Conservation (phyloP, 1,284 basidiomycete genomes). For the Uromyces viciae-fabae region DNA sequence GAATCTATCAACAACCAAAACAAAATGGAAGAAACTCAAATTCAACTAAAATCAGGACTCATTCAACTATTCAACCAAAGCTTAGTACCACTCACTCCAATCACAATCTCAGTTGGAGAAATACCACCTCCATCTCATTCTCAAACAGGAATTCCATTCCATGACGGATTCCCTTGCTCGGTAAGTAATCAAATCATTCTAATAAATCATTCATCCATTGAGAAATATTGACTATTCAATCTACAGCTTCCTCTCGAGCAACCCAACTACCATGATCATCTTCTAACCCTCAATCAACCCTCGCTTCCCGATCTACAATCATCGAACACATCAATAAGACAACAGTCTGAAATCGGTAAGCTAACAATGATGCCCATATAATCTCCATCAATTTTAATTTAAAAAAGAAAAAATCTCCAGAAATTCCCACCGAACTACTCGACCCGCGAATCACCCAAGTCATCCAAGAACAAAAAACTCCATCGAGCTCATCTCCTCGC, state of each 20-base stretch:
- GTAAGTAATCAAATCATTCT: neutral
- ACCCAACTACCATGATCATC: neutral
- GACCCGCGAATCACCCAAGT: too few relatives aligned
- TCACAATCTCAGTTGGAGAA: slow-evolving; percentile 9
- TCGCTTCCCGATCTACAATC: neutral
- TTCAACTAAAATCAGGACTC: neutral
- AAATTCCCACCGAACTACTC: neutral
- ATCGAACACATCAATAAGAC: neutral
- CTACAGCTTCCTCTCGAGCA: neutral
- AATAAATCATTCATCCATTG: neutral
- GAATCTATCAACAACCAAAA: neutral
- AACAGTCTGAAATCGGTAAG: neutral
- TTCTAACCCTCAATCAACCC: neutral
- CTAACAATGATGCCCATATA: too few relatives aligned
- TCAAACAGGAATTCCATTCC: neutral
- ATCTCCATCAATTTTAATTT: neutral
- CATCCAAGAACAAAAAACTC: neutral
- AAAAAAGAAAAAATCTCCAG: neutral
- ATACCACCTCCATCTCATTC: neutral
- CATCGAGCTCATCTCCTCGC: neutral
- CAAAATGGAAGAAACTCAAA: neutral
- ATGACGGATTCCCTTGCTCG: slow-evolving; percentile 19
- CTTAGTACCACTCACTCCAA: neutral
- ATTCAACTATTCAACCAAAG: neutral
- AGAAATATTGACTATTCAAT: neutral